Base-by-base conservation (phyloP, 2,329 filamentous ascomycete genomes). In the Calonectria leucothoes region DNA sequence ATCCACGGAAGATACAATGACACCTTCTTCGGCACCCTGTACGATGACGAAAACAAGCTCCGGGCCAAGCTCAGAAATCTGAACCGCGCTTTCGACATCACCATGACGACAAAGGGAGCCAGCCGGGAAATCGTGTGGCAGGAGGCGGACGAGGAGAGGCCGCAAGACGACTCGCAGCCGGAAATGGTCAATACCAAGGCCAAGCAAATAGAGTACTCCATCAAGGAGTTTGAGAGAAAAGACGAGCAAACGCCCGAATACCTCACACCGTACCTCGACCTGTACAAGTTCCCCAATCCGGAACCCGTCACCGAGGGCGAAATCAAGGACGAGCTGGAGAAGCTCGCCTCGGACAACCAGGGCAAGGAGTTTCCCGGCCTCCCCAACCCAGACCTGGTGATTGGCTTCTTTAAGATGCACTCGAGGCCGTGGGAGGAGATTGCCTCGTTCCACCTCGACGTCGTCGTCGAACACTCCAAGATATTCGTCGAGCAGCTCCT, bases 311-410 rank as follows among this genome's bases (percentile, higher is more conserved):
- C 70, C 0, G 65, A 70, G 3, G 23, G 17, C 0, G 66, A 78
- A 0, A 73, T 86, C 7, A 71, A 72, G 0, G 23, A 33, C 0
- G 75, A 85, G 10, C 75, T 88, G 0, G 78, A 85, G 72, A 66
- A 49, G 3, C 73, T 83, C 8, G 85, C 83, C 2, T 81, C 83
- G 0, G 74, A 71, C 0, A 86, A 87, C 39, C 85, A 85, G 68
- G 86, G 86, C 1, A 80, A 71, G 1, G 85, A 87, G 59, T 84
- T 87, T 25, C 84, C 86, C 0, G 85, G 85, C 0, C 80, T 80
- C 0, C 78, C 82, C 0, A 88, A 85, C 48, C 78, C 78, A 17
- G 80, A 83, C 0, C 78, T 88, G 5, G 83, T 80, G 0, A 77
- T 86, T 4, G 79, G 84, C 37, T 75, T 88, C 1, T 88, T 89